Evolutionary conservation across 306 rosid genomes (phyloP).

Genomic region (Oemleria cerasiformis): DNA sequence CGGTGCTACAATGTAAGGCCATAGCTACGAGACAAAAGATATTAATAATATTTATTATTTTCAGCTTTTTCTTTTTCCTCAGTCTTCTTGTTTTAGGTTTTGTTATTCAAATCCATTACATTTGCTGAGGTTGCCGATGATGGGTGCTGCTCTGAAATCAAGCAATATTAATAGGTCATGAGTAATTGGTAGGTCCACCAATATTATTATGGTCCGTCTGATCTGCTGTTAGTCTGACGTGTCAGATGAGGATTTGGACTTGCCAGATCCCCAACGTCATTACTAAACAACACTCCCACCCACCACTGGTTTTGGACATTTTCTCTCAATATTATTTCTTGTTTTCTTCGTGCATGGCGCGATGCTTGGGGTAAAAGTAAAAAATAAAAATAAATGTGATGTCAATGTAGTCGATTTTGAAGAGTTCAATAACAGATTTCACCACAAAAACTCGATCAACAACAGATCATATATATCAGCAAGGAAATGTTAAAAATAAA

Average conservation of each 20-base stretch:
- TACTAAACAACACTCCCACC: neutral
- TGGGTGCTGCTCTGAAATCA: slow-evolving; percentile 1
- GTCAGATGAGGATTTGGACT: neutral
- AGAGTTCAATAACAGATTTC: no score
- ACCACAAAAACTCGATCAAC: no score
- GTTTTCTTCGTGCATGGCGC: neutral
- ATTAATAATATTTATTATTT: neutral
- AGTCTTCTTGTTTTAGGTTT: neutral
- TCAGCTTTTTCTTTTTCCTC: neutral
- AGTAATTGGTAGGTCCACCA: neutral
- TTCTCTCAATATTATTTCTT: neutral
- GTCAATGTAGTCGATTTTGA: no score
- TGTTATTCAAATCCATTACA: neutral
- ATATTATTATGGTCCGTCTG: neutral
- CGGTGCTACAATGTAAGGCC: neutral
- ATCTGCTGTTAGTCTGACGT: neutral
- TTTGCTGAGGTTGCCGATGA: neutral
- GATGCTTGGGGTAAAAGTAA: neutral
- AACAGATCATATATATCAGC: no score
- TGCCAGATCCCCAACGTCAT: neutral
- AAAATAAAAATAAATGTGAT: neutral
- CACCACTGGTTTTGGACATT: neutral
- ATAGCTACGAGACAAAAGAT: neutral
- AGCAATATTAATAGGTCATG: neutral
- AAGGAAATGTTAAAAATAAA: no score